Conservation (phyloP, 805 yeast genomes). For the Wickerhamia fluorescens region DNA sequence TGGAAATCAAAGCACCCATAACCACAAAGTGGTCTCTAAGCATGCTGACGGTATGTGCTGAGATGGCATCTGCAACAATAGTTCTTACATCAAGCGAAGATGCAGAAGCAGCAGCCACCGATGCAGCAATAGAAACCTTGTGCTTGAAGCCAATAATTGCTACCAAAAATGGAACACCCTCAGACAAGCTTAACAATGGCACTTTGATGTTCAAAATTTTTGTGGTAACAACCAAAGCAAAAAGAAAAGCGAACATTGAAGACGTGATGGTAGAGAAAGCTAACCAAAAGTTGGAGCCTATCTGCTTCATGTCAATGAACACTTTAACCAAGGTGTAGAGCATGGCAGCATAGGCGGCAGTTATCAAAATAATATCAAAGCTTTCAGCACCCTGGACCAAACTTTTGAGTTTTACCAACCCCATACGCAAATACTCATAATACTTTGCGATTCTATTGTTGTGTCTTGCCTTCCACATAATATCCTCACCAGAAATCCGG, state of each 20-base stretch:
- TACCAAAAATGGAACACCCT: constrained; percentile 90
- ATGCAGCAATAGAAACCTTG: constrained; percentile 64
- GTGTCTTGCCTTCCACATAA: constrained; percentile 56
- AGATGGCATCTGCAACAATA: constrained; percentile 36
- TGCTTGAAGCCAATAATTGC: constrained; percentile 89
- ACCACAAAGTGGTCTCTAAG: constrained; percentile 74
- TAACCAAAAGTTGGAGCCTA: constrained; percentile 86
- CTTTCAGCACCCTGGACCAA: constrained; percentile 69
- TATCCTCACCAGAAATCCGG: constrained; percentile 32
- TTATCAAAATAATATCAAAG: constrained; percentile 74
- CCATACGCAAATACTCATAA: constrained; percentile 42
- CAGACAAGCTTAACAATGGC: constrained; percentile 69
- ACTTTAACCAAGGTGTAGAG: constrained; percentile 71
- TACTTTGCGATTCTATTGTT: constrained; percentile 50
- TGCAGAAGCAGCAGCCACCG: constrained; percentile 35
- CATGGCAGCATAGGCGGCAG: constrained; percentile 83
- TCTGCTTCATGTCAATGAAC: constrained; percentile 64
- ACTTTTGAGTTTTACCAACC: constrained; percentile 33
- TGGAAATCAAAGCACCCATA: constrained; percentile 60
- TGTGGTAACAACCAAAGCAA: constrained; percentile 61
- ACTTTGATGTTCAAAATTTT: constrained; percentile 52
- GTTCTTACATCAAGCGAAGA: constrained; percentile 33
- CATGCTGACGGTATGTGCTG: constrained; percentile 41
- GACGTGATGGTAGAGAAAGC: constrained; percentile 72
- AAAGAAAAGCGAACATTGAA: constrained; percentile 75